Evolutionary conservation across 2,329 filamentous ascomycete species (phyloP), one percentile per base, ranked within the genome.

Genomic region (Didymella lethalis): DNA sequence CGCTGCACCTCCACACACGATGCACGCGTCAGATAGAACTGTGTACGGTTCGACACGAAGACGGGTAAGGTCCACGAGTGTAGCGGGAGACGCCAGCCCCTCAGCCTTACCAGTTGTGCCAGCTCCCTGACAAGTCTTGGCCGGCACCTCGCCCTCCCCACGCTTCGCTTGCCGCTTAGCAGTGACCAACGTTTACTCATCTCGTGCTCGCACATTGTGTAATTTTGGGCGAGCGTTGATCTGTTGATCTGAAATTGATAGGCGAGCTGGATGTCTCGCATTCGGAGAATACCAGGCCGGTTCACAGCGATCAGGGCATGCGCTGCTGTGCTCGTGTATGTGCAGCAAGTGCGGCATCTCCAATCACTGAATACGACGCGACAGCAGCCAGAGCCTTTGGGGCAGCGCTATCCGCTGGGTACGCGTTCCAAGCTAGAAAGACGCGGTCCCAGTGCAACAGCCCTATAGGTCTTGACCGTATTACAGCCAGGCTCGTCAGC

Each of bases 41-140:
- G 48, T 51, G 31, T 29, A 59, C 57, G 55, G 54, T 62, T 54
- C 45, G 60, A 57, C 58, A 61, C 44, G 60, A 60, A 47, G 58
- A 56, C 29, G 55, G 45, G 45, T 54, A 54, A 51, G 40, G 60
- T 57, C 40, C 40, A 26, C 40, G 36, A 40, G 64, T 63, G 59
- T 62, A 59, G 54, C 57, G 62, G 64, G 59, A 52, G 55, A 54
- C 58, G 47, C 47, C 57, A 56, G 56, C 59, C 57, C 53, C 48
- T 60, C 64, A 70, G 68, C 68, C 65, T 59, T 69, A 71, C 63
- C 56, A 60, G 32, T 44, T 28, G 34, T 48, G 54, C 48, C 34
- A 31, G 31, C 44, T 57, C 48, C 46, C 36, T 57, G 54, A 16
- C 48, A 43, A 23, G 25, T 34, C 48, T 46, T 51, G 34, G 31